Evolutionary conservation across 2,329 filamentous ascomycete genomes (phyloP), one percentile per base, ranked within the genome.

Genomic region (Elsinoe ampelina): DNA sequence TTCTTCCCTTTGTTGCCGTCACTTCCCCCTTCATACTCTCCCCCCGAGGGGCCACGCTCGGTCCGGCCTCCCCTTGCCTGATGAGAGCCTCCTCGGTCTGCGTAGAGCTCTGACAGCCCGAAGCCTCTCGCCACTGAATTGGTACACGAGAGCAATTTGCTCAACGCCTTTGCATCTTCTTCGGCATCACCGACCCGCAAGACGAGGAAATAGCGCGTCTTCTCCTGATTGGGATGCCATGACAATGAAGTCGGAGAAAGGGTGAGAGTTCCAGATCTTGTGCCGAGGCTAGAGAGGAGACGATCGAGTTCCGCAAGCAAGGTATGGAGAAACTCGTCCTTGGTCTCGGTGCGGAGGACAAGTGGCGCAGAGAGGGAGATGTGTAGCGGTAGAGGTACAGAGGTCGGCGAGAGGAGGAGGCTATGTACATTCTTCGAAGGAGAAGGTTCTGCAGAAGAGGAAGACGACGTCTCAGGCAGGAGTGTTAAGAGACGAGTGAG

Each of bases 351-450:
- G 48, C 76, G 75, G 32, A 98, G 80, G 11, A 84, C 79, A 52
- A 97, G 74, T 0, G 93, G 86, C 5, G 89, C 80, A 6, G 93
- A 97, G 5, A 98, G 79, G 63, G 90, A 95, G 65, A 98, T 84
- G 71, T 98, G 93, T 47, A 98, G 77, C 2, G 92, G 92, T 51
- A 89, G 75, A 4, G 86, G 84, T 5, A 84, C 83, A 58, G 83
- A 87, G 0, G 96, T 80, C 58, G 93, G 87, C 61, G 85, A 95
- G 41, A 79, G 81, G 5, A 97, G 74, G 59, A 93, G 82, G 61
- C 80, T 85, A 11, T 45, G 41, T 11, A 45, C 12, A 5, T 12
- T 20, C 13, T 45, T 22, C 10, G 26, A 30, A 30, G 26, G 4
- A 8, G 26, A 30, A 5, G 7, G 7, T 5, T 5, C 7, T 10